phyloP scores from a whole-genome alignment of 78 protist genomes.

The Cavenderia fasciculata region DNA sequence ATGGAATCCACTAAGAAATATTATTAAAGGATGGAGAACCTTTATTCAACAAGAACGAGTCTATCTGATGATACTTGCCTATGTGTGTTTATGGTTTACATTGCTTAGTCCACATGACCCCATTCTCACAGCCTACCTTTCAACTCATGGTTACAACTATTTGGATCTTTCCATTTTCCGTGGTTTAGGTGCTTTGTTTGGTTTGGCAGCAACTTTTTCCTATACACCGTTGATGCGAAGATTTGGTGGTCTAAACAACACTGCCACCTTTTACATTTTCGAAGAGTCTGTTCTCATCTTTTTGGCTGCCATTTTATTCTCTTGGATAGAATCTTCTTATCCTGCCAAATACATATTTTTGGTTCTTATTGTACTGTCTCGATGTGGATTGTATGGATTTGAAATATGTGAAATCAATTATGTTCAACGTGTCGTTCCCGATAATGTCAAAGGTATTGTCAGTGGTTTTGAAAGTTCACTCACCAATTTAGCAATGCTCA shows the following conservation, averaged over 20 bases:
- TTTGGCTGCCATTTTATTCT: background rate
- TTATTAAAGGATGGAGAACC: conserved; percentile 34
- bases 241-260: background rate
- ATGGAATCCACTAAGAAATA: conserved; percentile 59
- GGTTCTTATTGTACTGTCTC: conserved; percentile 12
- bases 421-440: conserved; percentile 25
- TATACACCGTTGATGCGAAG: background rate
- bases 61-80: conserved; percentile 5
- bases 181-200: conserved; percentile 37
- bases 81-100: conserved; percentile 38
- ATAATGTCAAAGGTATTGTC: conserved; percentile 21
- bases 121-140: conserved; percentile 35
- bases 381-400: conserved; percentile 53
- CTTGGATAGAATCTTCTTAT: background rate
- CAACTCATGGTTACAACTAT: conserved; percentile 4
- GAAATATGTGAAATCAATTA: conserved; percentile 25
- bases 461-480: conserved; percentile 52
- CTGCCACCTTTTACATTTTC: background rate
- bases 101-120: conserved; percentile 59
- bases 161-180: conserved; percentile 4
- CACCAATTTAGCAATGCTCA: conserved; percentile 3
- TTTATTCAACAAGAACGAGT: conserved; percentile 17
- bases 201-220: background rate
- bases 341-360: conserved; percentile 10
- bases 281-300: conserved; percentile 26